Evolutionary conservation across 73 alveolate genomes (phyloP), one percentile per base, ranked within the genome.

Genomic region (Uronychia setigera): DNA sequence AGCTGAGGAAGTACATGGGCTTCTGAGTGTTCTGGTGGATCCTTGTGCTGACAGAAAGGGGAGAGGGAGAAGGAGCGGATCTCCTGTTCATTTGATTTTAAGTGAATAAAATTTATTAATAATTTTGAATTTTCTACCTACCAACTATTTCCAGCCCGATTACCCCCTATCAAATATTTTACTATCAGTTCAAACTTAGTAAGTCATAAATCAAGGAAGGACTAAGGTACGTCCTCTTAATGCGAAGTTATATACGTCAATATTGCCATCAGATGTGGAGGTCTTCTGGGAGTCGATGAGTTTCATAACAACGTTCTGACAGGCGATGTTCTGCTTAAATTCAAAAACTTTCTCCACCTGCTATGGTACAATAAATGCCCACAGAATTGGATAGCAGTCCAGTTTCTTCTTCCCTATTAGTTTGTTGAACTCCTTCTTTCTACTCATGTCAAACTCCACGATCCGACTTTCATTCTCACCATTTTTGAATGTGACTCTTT

Each of bases 301-400:
- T 33, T 86, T 86, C 75, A 86, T 30, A 0, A 86, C 84, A 26
- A 86, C 0, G 74, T 14, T 67, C 46, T 86, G 58, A 19, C 88
- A 74, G 1, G 88, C 88, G 11, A 86, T 79, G 29, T 59, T 57
- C 32, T 86, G 76, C 85, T 79, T 58, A n/a, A 86, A 86, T 31
- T 32, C 74, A 28, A 86, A 78, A 32, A 74, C 31, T 29, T 67
- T 79, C 67, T 58, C 85, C 28, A 80, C 58, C 34, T 86, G 33
- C 26, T 79, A n/a, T 13, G 86, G 86, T 1, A 1, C 1, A 26
- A 79, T 31, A 19, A 11, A 33, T 25, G 35, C 88, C 75, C 85
- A 86, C 57, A 86, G 57, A 14, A 86, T 26, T 59, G 92, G 92
- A 46, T 59, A 80, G 86, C 92, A 86, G 76, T 86, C 92, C 0